Percentiles rank a stretch among this genome's conserved stretches.
These are phyloP conservation scores for Protostelium mycophagum DNA, from an alignment of 78 protist species.

Conservation along the genomic window DNA sequence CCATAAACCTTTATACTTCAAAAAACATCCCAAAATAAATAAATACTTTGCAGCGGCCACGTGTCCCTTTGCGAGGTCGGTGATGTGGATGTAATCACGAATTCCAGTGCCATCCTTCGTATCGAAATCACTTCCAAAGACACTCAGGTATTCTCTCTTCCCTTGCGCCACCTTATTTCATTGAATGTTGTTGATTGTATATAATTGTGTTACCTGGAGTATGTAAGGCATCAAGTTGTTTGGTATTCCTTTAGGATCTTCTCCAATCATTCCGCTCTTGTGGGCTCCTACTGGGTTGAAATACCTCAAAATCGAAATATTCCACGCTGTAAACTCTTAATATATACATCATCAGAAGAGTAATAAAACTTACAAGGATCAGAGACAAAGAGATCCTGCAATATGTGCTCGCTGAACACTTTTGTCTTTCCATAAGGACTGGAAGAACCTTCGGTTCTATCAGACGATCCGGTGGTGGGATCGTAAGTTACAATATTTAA, in stretches of 20 bases:
- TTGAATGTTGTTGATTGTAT: not conserved
- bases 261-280: constrained; percentile 92
- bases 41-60: constrained; percentile 64
- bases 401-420: constrained; percentile 87
- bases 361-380: constrained; percentile 15
- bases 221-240: constrained; percentile 95
- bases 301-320: constrained; percentile 82
- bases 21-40: not conserved
- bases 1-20: not conserved
- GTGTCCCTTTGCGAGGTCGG: constrained; percentile 92
- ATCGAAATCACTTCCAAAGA: constrained; percentile 94
- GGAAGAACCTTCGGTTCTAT: constrained; percentile 65
- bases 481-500: too few species aligned
- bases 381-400: constrained; percentile 39
- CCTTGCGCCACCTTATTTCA: constrained; percentile 86
- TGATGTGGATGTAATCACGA: constrained; percentile 97
- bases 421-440: constrained; percentile 97
- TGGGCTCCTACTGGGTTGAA: constrained; percentile 99
- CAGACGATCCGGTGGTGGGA: constrained; percentile 69
- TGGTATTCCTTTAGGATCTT: constrained; percentile 92
- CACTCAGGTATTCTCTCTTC: constrained; percentile 60
- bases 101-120: constrained; percentile 98
- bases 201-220: constrained; percentile 43
- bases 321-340: constrained; percentile 36
- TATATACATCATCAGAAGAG: not conserved